A percentile compares a stretch with the other conserved stretches of the same genome.
phyloP scores from a whole-genome alignment of 495 filamentous ascomycete species.

The Penicillium psychrofluorescens region DNA sequence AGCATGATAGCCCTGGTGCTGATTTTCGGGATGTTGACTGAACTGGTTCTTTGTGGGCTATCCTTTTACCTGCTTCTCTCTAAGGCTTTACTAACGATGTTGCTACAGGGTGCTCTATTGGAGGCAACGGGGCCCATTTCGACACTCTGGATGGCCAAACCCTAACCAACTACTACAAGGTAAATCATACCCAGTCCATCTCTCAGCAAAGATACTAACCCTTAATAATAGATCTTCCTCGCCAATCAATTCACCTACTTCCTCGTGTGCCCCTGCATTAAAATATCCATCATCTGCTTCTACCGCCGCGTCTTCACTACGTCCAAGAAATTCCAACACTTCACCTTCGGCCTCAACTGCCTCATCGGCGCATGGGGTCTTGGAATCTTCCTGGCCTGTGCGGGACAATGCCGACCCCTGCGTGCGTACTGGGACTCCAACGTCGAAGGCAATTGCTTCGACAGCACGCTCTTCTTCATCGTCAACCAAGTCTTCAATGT shows the following conservation, averaged over 20 bases:
- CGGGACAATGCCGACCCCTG: slow-evolving; percentile 36
- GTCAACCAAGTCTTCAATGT: slow-evolving; percentile 34
- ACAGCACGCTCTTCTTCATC: slow-evolving; percentile 1
- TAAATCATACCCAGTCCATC: slow-evolving; percentile 2
- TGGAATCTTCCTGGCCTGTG: slow-evolving; percentile 31
- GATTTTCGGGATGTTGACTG: slow-evolving; percentile 28
- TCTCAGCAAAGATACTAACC: not conserved
- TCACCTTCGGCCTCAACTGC: slow-evolving; percentile 21
- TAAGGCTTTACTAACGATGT: not conserved
- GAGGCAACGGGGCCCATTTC: slow-evolving; percentile 27
- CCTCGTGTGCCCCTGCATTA: slow-evolving; percentile 31
- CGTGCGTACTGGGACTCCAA: slow-evolving; percentile 34
- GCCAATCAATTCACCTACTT: slow-evolving; percentile 41
- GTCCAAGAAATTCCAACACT: slow-evolving; percentile 22
- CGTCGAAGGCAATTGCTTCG: slow-evolving; percentile 27
- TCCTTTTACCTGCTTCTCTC: no score
- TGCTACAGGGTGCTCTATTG: slow-evolving; percentile 28
- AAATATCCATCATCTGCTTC: slow-evolving; percentile 41
- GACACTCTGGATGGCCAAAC: slow-evolving; percentile 13
- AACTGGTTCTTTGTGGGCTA: slow-evolving; percentile 29
- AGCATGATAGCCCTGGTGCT: slow-evolving; percentile 23
- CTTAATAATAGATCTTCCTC: slow-evolving; percentile 29
- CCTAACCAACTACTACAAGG: slow-evolving; percentile 31
- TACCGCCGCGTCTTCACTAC: slow-evolving; percentile 40
- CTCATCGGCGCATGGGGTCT: slow-evolving; percentile 29